These are phyloP conservation scores for Fusarium pseudocircinatum DNA, from an alignment of 2,329 filamentous ascomycete species.

Conservation along the genomic window DNA sequence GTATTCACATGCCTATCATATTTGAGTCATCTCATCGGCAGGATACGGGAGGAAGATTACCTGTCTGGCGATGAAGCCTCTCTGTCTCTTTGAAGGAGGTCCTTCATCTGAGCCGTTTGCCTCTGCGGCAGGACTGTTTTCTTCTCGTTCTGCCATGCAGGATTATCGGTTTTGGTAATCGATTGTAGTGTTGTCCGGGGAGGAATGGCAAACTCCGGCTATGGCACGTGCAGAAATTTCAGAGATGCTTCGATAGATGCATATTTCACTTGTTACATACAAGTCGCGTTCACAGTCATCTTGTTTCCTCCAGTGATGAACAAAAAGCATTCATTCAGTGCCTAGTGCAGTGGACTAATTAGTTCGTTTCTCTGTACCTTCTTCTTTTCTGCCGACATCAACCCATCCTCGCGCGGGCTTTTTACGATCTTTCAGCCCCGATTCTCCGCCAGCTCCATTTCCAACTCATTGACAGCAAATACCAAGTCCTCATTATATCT, in stretches of 20 bases:
- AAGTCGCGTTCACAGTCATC: background rate
- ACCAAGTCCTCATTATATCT: background rate
- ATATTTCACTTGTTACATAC: background rate
- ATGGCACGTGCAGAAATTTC: slow-evolving; percentile 8
- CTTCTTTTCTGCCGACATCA: background rate
- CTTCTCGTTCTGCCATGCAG: slow-evolving; percentile 26
- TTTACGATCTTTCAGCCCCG: background rate
- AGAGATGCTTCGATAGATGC: background rate
- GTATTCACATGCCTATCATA: slow-evolving; percentile 28
- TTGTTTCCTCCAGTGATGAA: background rate
- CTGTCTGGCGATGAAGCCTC: slow-evolving; percentile 32
- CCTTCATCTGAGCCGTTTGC: slow-evolving; percentile 20
- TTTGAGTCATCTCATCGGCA: slow-evolving; percentile 2
- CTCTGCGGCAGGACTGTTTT: slow-evolving; percentile 6
- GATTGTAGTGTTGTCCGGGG: slow-evolving; percentile 3
- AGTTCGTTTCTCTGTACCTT: too few species aligned
- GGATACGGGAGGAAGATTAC: too few species aligned
- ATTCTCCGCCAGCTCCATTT: background rate
- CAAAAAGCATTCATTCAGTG: background rate
- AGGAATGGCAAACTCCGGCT: slow-evolving; percentile 20
- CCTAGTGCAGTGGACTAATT: rapidly evolving
- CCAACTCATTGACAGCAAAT: background rate
- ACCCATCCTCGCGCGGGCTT: rapidly evolving
- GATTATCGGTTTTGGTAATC: background rate
- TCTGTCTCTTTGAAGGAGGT: slow-evolving; percentile 13